Conservation (phyloP, 2,329 filamentous ascomycete genomes). For the Claviceps arundinis region DNA sequence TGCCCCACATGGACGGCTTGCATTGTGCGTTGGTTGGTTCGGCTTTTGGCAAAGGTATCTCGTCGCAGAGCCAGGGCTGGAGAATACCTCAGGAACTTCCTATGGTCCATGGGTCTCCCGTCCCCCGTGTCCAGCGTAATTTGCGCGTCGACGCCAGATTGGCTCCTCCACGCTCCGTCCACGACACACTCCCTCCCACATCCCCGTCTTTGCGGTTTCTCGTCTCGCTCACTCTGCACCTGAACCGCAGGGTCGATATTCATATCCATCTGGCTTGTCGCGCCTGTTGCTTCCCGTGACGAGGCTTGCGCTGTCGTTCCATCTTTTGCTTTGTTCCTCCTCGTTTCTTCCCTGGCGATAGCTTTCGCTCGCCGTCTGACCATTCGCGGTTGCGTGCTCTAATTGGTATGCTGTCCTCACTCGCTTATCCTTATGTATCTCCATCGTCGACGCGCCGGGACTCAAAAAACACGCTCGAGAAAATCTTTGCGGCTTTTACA, state of each 20-base stretch:
- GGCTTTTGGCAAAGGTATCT: background rate
- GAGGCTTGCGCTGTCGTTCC: slow-evolving; percentile 1
- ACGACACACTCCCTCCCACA: slow-evolving; percentile 3
- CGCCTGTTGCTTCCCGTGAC: slow-evolving; percentile 2
- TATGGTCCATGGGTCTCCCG: background rate
- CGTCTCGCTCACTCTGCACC: slow-evolving; percentile 5
- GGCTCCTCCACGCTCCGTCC: background rate
- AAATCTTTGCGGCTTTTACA: background rate
- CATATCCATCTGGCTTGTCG: slow-evolving; percentile 5
- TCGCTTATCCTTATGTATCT: background rate
- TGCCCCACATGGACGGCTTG: too few relatives aligned
- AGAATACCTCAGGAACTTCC: background rate
- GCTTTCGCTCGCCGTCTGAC: background rate
- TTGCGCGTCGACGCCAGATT: background rate
- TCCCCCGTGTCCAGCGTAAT: background rate
- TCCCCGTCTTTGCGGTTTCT: slow-evolving; percentile 4
- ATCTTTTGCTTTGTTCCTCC: background rate
- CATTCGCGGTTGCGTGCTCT: background rate
- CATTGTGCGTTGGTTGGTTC: too few relatives aligned
- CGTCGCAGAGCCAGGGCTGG: background rate
- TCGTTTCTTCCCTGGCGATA: background rate
- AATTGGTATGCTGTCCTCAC: background rate
- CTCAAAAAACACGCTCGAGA: background rate
- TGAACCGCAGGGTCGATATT: slow-evolving; percentile 6
- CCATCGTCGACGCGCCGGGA: background rate